Evolutionary conservation across 1,139 yeast genomes (phyloP), one percentile per base, ranked within the genome.

Genomic region (Torulaspora globosa): DNA sequence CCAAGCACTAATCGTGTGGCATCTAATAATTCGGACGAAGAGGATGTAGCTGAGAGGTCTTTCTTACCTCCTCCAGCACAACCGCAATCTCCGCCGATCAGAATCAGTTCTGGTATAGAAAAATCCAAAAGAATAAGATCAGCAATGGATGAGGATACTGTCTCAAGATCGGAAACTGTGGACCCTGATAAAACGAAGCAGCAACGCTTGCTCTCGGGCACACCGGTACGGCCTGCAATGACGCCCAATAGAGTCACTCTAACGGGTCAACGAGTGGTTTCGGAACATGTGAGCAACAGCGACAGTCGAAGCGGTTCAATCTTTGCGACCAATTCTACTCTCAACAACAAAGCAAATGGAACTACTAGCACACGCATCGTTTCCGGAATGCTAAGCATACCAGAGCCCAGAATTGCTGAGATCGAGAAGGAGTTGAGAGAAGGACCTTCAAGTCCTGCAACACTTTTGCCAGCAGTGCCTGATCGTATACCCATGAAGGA

Each of bases 381-480:
- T 1, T 80, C 86, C 0, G 89, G 89, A 1, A 82, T 81, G 86
- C 66, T 83, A 21, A 57, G 67, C 14, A 69, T 68, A 12, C 74
- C 73, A 2, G 73, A 70, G 49, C 72, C 73, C 19, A 68, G 62
- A 49, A 56, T 70, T 43, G 60, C 68, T 15, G 73, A 69, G 43
- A 64, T 69, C 11, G 71, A 68, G 45, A 68, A 64, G 35, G 63
- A 63, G 35, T 45, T 63, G 36, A 53, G 51, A 34, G 67, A 65
- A 43, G 67, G 68, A 2, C 65, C 67, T 9, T 61, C 67, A 14
- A 63, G 68, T 40, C 68, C 68, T 6, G 54, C 65, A 3, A 57
- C 64, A 2, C 39, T 60, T 9, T 39, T 65, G 27, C 69, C 69
- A 6, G 55, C 62, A 3, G 63, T 56, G 39, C 52, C 65, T 2